Evolutionary conservation across 495 filamentous ascomycete species (phyloP), one percentile per base, ranked within the genome.

Genomic region (Chaetomidium leptoderma): DNA sequence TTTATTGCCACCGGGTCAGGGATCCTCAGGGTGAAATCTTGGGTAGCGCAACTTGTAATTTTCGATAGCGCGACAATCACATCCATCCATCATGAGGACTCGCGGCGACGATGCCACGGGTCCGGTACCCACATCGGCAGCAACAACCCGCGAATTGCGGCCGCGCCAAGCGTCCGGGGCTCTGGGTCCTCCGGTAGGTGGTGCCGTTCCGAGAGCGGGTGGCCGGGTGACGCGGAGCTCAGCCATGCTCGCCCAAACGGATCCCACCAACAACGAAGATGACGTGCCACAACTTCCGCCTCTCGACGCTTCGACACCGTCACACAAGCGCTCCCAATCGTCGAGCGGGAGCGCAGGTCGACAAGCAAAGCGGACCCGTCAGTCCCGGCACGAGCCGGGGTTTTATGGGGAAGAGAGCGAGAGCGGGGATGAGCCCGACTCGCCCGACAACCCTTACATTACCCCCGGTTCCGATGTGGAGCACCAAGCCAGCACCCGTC

Each of bases 331-430:
- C 23, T 21, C 58, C 7, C 9, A 23, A 46, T 50, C 57, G 30
- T 42, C 53, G 7, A 27, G 2, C 47, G 7, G 10, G 5, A 16
- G 30, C 17, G 3, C 37, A 19, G 14, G 1, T 14, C 47, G 35
- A 32, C 54, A 44, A 30, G 33, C 58, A 47, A 69, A 70, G 36
- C 60, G 67, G 14, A 51, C 51, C 7, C 60, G 65, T 27, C 63
- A 37, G 2, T 40, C 36, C 2, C 59, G 55, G 29, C 66, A 54
- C 37, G 43, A 47, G 30, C 54, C 63, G 9, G 65, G 65, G 5
- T 70, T 68, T 57, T 70, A 68, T 26, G 53, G 45, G 10, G 67
- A 70, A 46, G 57, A 61, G 27, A 59, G 24, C 43, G 49, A 57
- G n/a, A 51, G 49, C 33, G 49, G 49, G 29, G 63, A 59, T 27